Evolutionary conservation across 805 yeast genomes (phyloP), one percentile per base, ranked within the genome.

Genomic region (Alloascoidea africana): DNA sequence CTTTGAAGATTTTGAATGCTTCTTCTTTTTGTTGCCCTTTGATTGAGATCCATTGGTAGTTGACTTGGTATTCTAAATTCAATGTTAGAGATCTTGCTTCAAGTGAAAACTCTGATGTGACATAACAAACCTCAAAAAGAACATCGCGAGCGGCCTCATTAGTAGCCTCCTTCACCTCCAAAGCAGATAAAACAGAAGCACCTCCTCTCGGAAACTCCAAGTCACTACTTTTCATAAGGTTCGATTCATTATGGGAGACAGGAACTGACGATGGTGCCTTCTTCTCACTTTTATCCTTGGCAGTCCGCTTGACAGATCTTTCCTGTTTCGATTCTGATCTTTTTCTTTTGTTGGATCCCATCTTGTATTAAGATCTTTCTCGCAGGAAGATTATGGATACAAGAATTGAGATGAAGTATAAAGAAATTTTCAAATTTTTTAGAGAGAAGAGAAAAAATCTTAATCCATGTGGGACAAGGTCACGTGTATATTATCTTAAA

Each of bases 121-220:
- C n/a, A 27, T 17, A 18, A 16, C 18, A 32, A 8, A 41, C 47
- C 38, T 49, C 89, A 44, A 83, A 82, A 36, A 87, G 62, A 32
- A 83, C 91, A 59, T 91, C 98, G 44, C 71, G 73, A 16, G 87
- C 76, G 36, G 89, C 99, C 57, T 89, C 94, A 53, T 85, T 86
- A 32, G 94, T 78, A 37, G 89, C 89, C 53, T 85, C 91, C 55
- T 85, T 86, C 46, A 85, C 75, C 59, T 91, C 99, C 46, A 91
- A 62, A 4, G 97, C 86, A 3, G 94, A 73, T 51, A 91, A 68
- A 17, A 75, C 83, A 17, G 89, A 71, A 8, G 79, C 74, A 37
- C 98, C 98, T 48, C 98, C 98, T 73, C 99, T 81, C 37, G 98
- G 98, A 54, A 91, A 91, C 8, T 80, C 65, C 33, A 66, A 61